These are phyloP conservation scores for Hygrophorus pudorinus DNA, from an alignment of 768 basidiomycete genomes.

Conservation along the genomic window DNA sequence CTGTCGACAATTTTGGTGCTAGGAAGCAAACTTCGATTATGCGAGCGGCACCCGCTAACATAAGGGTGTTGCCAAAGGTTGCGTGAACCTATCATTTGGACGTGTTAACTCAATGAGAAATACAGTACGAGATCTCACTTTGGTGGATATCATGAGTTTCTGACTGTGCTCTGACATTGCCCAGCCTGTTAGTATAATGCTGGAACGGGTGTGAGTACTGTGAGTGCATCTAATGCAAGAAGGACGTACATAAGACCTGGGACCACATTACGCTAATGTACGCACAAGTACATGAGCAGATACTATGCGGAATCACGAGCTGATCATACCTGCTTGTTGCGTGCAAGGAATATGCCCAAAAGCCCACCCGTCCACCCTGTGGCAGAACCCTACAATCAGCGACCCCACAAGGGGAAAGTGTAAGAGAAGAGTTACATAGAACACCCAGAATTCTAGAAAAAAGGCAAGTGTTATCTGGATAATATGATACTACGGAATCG, in stretches of 20 bases:
- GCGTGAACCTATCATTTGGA: slow-evolving; percentile 52
- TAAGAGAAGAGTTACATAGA: slow-evolving; percentile 38
- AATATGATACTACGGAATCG: slow-evolving; percentile 3
- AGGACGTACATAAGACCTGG: slow-evolving; percentile 1
- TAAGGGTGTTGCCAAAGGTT: slow-evolving; percentile 78
- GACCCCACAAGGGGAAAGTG: background rate
- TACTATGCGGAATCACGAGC: background rate
- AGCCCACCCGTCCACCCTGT: slow-evolving; percentile 88
- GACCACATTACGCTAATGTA: slow-evolving; percentile 58
- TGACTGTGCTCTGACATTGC: slow-evolving; percentile 90
- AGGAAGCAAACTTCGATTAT: slow-evolving; percentile 84
- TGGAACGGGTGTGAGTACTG: slow-evolving; percentile 17
- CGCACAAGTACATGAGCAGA: slow-evolving; percentile 1
- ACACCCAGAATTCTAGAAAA: slow-evolving; percentile 56
- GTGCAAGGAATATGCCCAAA: slow-evolving; percentile 75
- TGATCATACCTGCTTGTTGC: slow-evolving; percentile 57
- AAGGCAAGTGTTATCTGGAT: background rate
- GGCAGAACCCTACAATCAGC: background rate
- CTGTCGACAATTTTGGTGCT: slow-evolving; percentile 23
- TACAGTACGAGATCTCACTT: slow-evolving; percentile 29
- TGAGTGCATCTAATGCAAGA: background rate
- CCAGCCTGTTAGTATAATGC: slow-evolving; percentile 87
- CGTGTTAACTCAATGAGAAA: background rate
- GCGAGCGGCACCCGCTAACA: slow-evolving; percentile 71
- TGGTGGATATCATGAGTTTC: slow-evolving; percentile 73